Evolutionary conservation across 441 rosid genomes (phyloP).

Genomic region (Pelargonium cotyledonis): DNA sequence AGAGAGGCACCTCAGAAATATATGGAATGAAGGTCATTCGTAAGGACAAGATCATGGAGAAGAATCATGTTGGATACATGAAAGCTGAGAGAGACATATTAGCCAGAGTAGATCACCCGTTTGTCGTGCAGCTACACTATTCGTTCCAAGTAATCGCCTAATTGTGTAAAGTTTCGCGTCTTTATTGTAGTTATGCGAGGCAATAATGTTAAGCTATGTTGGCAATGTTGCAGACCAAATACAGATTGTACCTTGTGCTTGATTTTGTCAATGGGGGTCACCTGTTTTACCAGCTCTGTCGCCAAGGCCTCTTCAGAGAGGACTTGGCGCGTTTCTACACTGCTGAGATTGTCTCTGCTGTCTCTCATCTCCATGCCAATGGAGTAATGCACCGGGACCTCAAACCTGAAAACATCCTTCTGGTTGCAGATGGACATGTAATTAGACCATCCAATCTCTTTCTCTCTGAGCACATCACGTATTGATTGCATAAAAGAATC

Average conservation of each 20-base stretch:
- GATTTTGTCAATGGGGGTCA: slow-evolving; percentile 96
- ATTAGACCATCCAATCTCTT: slow-evolving; percentile 10
- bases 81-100: slow-evolving; percentile 88
- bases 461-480: slow-evolving; percentile 4
- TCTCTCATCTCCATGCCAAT: slow-evolving; percentile 81
- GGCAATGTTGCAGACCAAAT: slow-evolving; percentile 61
- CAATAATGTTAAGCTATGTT: background rate
- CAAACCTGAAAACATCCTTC: slow-evolving; percentile 84
- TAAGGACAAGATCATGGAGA: slow-evolving; percentile 85
- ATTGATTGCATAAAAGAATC: background rate
- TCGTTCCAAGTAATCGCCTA: slow-evolving; percentile 64
- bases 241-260: slow-evolving; percentile 73
- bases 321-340: slow-evolving; percentile 84
- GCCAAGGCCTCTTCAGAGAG: slow-evolving; percentile 96
- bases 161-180: background rate
- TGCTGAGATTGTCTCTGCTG: slow-evolving; percentile 89
- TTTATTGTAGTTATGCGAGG: background rate
- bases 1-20: slow-evolving; percentile 67
- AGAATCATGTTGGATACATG: slow-evolving; percentile 87
- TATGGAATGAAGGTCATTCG: slow-evolving; percentile 97
- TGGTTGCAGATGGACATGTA: slow-evolving; percentile 88
- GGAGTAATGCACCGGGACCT: slow-evolving; percentile 97
- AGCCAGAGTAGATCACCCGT: slow-evolving; percentile 74
- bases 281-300: slow-evolving; percentile 88
- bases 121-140: slow-evolving; percentile 75